These are phyloP conservation scores for Phytopythium kandeliae DNA, from an alignment of 352 stramenopile species.

Conservation along the genomic window DNA sequence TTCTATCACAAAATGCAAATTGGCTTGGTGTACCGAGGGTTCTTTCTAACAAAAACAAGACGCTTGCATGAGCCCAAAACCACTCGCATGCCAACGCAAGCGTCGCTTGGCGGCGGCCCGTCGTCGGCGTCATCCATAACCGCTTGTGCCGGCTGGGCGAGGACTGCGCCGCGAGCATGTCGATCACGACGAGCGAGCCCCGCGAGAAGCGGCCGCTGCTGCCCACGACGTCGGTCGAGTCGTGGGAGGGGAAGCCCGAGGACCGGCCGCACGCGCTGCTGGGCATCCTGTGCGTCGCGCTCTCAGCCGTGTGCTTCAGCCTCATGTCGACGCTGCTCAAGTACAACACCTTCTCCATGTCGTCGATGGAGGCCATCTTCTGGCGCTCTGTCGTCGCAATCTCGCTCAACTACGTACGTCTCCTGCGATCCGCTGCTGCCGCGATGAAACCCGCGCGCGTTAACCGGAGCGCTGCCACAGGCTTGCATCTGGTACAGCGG, in stretches of 20 bases:
- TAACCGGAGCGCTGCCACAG: slow-evolving; percentile 1
- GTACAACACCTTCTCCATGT: slow-evolving; percentile 69
- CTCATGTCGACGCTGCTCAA: slow-evolving; percentile 82
- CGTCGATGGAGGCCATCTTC: slow-evolving; percentile 77
- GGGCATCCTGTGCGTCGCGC: slow-evolving; percentile 58
- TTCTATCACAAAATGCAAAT: too few species aligned
- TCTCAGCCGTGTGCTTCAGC: slow-evolving; percentile 76
- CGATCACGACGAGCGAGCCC: slow-evolving; percentile 4
- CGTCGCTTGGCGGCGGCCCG: too few species aligned
- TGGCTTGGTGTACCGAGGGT: too few species aligned
- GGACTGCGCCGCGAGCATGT: too few species aligned
- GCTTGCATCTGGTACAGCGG: slow-evolving; percentile 33
- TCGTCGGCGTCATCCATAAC: too few species aligned
- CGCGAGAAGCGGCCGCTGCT: slow-evolving; percentile 22
- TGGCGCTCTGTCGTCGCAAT: slow-evolving; percentile 60
- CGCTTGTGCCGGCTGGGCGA: too few species aligned
- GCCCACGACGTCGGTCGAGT: slow-evolving; percentile 12
- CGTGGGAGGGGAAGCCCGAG: slow-evolving; percentile 13
- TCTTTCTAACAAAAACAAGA: too few species aligned
- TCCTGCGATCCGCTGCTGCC: not conserved
- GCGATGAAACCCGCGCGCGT: not conserved
- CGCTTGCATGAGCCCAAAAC: too few species aligned
- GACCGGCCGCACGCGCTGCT: slow-evolving; percentile 42
- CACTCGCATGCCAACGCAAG: too few species aligned
- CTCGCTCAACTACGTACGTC: slow-evolving; percentile 56